Base-by-base conservation (phyloP, 805 yeast genomes). In the Candida manassasensis region DNA sequence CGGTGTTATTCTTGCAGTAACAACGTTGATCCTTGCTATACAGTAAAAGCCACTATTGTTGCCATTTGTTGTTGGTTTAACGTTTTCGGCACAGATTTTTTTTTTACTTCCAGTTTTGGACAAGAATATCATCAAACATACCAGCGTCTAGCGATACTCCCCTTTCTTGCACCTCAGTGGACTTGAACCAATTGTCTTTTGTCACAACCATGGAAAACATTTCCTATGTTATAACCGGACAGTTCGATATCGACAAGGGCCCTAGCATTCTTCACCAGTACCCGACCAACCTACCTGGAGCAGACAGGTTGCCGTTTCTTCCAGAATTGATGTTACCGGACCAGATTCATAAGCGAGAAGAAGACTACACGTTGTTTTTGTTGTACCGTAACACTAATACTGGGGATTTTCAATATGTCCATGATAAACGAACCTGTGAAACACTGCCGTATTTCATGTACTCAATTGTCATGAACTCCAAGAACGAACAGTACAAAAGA, bases 201-300 rank as follows among this genome's bases (percentile, higher is more conserved):
- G 10, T 19, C 22, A 19, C 22, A 7, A 19, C 22, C 6, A 44
- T 37, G 46, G 48, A 39, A 25, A 72, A 77, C 46, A 73, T 75
- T 11, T 74, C 73, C 35, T 81, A 69, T 49, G 68, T 82, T 15
- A 47, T 86, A 21, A 70, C 87, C 4, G 84, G 90, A 1, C 89
- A 84, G 57, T 88, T 87, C 54, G 93, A 87, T 53, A 77, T 81
- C 43, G 81, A 75, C 47, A 67, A 76, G 36, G 96, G 96, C 0
- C 81, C 93, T 0, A 63, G 74, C 3, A 58, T 87, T 21, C 64
- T 65, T 35, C 73, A 74, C 44, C 88, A 81, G 26, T 34, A 66
- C 35, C 62, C 62, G 2, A 25, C 35, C 14, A 40, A 46, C 14
- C 42, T 61, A 4, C 67, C 68, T 1, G 73, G 69, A 14, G 38